Percentiles rank a stretch among this genome's conserved stretches.
These are phyloP conservation scores for Phaffia tasmanica DNA, from an alignment of 768 basidiomycete genomes.

Conservation along the genomic window DNA sequence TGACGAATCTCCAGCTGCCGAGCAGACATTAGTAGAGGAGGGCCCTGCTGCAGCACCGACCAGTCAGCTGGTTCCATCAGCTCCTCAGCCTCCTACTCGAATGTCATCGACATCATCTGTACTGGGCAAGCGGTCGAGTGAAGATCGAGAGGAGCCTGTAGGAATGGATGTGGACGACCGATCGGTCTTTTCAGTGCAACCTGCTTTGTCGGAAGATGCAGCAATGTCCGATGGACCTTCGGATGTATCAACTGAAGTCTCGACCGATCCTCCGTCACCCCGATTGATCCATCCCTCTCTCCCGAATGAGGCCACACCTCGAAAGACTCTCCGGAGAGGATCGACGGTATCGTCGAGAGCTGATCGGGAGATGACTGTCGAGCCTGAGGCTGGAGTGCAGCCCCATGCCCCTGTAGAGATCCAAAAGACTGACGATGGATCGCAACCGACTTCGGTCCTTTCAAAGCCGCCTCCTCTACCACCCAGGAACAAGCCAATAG, in stretches of 20 bases:
- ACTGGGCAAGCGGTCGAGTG: constrained; percentile 24
- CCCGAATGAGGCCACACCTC: constrained; percentile 3
- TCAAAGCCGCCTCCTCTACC: constrained; percentile 14
- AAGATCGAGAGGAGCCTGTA: constrained; percentile 18
- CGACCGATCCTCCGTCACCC: constrained; percentile 3
- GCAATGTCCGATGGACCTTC: constrained; percentile 16
- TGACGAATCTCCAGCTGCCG: constrained; percentile 8
- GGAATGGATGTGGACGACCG: constrained; percentile 20
- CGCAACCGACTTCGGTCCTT: neutral
- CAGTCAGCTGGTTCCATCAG: neutral
- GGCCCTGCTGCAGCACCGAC: neutral
- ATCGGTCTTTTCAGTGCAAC: neutral
- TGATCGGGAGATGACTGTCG: constrained; percentile 19
- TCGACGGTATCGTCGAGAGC: constrained; percentile 1
- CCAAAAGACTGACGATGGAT: neutral
- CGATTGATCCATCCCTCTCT: neutral
- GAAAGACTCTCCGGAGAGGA: constrained; percentile 11
- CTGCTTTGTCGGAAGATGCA: constrained; percentile 3
- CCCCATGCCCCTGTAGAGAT: neutral
- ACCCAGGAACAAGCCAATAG: constrained; percentile 4
- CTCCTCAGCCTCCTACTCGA: neutral
- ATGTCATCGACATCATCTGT: constrained; percentile 10
- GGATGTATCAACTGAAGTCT: constrained; percentile 12
- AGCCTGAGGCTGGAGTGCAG: neutral
- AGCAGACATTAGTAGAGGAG: constrained; percentile 16